Evolutionary conservation across 768 basidiomycete genomes (phyloP), one percentile per base, ranked within the genome.

Genomic region (Infundibulicybe gibba): DNA sequence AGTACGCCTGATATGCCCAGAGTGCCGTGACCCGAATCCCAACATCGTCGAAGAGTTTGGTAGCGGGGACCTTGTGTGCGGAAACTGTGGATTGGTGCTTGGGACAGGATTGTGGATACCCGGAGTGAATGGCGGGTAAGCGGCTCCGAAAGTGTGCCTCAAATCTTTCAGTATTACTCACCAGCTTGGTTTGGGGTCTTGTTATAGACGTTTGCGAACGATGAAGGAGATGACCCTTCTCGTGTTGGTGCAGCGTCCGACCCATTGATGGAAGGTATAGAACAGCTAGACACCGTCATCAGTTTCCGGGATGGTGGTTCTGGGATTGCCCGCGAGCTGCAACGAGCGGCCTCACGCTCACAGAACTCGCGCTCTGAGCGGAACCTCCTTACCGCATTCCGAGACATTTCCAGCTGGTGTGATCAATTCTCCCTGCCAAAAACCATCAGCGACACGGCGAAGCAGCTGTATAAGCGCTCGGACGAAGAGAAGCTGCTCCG

Each of bases 201-300:
- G 58, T 25, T 54, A 35, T 51, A 97, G 90, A 98, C 97, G 51
- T 99, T 99, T 67, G 97, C 97, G 54, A 97, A 98, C 63, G 95
- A 97, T 59, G 97, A 99, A 74, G 94, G 95, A 52, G 95, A 97
- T 64, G 97, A 99, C 65, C 97, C 97, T 52, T 98, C 97, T 55
- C 97, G 97, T 87, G 97, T 99, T 56, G 97, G 97, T 71, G 94
- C 92, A 45, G 93, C 94, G 38, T 82, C 87, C 15, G 93, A 97
- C 66, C 92, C 94, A 25, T 71, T 94, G 37, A 76, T 98, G 71
- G 93, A 97, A 64, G 94, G 93, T 33, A 86, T 92, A 58, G 94
- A 97, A 60, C 90, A 95, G 64, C 79, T 98, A 40, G 88, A 94
- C 58, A 98, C 97, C 31, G 80, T 91, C 47, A 97, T 98, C 65